Base-by-base conservation (phyloP, 1,284 basidiomycete genomes). In the Volvariella surrecta region DNA sequence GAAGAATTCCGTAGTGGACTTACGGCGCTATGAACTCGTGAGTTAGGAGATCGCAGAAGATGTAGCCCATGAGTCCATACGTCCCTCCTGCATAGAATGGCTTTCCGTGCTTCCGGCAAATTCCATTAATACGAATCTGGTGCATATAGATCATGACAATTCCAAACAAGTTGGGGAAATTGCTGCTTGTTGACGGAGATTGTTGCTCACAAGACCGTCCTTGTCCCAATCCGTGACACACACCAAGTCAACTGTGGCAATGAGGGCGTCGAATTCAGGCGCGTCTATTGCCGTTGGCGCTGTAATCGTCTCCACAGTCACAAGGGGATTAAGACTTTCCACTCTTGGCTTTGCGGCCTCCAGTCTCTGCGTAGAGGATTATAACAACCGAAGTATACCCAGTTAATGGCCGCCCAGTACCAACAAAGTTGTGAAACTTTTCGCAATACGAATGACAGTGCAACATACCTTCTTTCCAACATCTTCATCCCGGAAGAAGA, bases 401-500 rank as follows among this genome's bases (percentile, higher is more conserved):
- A 63, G 48, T 56, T 48, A 59, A 67, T 63, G 55, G 58, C 60
- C 64, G 60, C 43, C 28, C 37, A 44, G 39, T 43, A 20, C 22
- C 42, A 43, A 28, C 24, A 6, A 28, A 28, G 24, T 28, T 6
- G 24, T 28, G 24, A 28, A 28, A 28, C 11, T 11, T 28, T 28
- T 28, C 24, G 24, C 6, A 32, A 22, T 47, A 32, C 30, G 22
- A 13, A 37, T 35, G 47, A 47, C 54, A 49, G 49, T 45, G 59
- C 58, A 57, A 91, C 92, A 71, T 15, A 35, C 34, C 18, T 87
- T 85, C 61, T 76, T 76, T 40, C 92, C 94, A 28, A 97, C 80
- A 55, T 98, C 94, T 48, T 85, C 82, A 56, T 96, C 90, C 56
- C 92, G 74, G 65, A 90, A 95, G 63, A 99, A 88, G 72, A 98